A percentile compares a stretch with the other conserved stretches of the same genome.
phyloP scores from a whole-genome alignment of 495 filamentous ascomycete species.

The Tuber microsphaerosporum region DNA sequence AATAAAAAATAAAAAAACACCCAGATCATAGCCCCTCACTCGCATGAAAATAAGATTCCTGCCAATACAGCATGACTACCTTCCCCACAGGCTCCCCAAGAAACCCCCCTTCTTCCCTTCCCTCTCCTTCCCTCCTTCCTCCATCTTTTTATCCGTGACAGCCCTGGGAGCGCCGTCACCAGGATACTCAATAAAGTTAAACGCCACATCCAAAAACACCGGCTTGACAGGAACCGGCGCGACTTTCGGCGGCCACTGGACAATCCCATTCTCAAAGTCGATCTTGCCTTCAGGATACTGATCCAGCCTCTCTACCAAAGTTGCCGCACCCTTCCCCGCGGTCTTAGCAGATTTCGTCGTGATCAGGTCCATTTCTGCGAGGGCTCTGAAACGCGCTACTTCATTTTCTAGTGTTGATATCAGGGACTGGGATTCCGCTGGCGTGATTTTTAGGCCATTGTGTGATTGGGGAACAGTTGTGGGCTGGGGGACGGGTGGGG shows the following conservation, averaged over 20 bases:
- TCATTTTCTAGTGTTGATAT: constrained; percentile 56
- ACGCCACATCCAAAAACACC: constrained; percentile 90
- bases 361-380: constrained; percentile 69
- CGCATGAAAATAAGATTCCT: neutral
- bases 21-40: neutral
- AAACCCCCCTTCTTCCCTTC: constrained; percentile 35
- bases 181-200: constrained; percentile 96
- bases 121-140: constrained; percentile 18
- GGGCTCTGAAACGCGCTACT: constrained; percentile 67
- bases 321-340: constrained; percentile 41
- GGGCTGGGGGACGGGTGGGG: constrained; percentile 42
- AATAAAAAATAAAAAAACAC: neutral
- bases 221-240: constrained; percentile 87
- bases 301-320: constrained; percentile 64
- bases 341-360: constrained; percentile 44
- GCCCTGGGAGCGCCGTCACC: constrained; percentile 44
- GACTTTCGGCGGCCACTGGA: constrained; percentile 75
- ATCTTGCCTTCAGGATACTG: constrained; percentile 62
- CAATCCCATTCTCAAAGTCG: constrained; percentile 67
- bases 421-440: constrained; percentile 52
- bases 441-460: constrained; percentile 52
- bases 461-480: constrained; percentile 39
- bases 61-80: constrained; percentile 20
- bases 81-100: constrained; percentile 41
- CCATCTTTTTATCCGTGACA: constrained; percentile 15